Evolutionary conservation across 371 early-diverging fungal genomes (phyloP), one percentile per base, ranked within the genome.

Genomic region (Mucor velutinosus): DNA sequence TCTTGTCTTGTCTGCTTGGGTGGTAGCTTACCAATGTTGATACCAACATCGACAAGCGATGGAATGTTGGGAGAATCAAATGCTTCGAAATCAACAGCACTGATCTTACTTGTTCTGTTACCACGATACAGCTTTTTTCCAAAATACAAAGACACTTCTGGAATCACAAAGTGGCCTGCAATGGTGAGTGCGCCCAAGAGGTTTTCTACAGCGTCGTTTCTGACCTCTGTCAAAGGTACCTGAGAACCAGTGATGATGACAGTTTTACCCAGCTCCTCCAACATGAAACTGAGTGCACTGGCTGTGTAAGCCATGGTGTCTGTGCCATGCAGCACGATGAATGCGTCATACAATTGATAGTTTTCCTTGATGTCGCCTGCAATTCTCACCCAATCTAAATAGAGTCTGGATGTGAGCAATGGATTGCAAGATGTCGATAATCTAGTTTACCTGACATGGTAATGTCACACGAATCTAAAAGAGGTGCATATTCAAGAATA

Each of bases 171-270:
- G 73, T 99, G 98, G 0, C 98, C 97, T 25, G 95, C 95, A 66
- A 95, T 89, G 4, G 93, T 93, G 19, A 95, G 76, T 1, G 95
- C 93, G 5, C 97, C 96, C 7, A 99, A 79, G 11, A 99, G 80
- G 71, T 99, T 99, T 53, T 98, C 97, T 4, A 96, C 92, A 7
- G 96, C 98, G 77, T 99, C 99, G 78, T 95, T 99, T 59, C 98
- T 90, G 15, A 97, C 93, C 78, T 99, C 99, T 7, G 98, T 91
- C 60, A 99, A 82, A 2, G 99, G 99, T 3, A 88, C 88, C 75
- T 98, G 98, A 4, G 97, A 96, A 7, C 99, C 99, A 0, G 97
- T 99, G 49, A 99, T 81, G 67, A 99, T 97, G 27, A 99, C 98
- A 6, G 98, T 94, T 76, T 98, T 98, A 33, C 89, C 98, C 41